Evolutionary conservation across 352 stramenopile genomes (phyloP).

Genomic region (Phytophthora pseudosyringae): DNA sequence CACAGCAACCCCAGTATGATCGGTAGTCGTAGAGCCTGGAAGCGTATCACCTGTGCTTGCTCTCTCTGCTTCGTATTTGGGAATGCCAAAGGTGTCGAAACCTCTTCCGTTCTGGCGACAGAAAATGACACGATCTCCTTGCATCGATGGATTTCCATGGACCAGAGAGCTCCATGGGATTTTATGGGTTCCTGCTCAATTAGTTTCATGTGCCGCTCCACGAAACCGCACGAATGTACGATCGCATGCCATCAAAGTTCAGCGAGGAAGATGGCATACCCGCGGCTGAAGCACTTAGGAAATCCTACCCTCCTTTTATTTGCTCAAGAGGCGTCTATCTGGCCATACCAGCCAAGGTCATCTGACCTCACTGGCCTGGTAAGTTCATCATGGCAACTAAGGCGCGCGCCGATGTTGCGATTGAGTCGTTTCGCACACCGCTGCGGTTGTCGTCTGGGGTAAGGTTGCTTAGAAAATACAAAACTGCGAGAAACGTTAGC

Average conservation of each 20-base stretch:
- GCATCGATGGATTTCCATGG: neutral
- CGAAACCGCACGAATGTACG: constrained; percentile 10
- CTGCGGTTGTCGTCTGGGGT: constrained; percentile 29
- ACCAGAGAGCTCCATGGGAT: constrained; percentile 5
- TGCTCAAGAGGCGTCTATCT: constrained; percentile 10
- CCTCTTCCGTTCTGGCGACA: neutral
- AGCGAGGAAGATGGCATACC: neutral
- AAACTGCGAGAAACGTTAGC: constrained; percentile 62
- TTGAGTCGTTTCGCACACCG: constrained; percentile 46
- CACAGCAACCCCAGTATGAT: neutral
- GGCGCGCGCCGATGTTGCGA: constrained; percentile 55
- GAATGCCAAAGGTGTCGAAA: constrained; percentile 17
- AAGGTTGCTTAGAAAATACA: constrained; percentile 52
- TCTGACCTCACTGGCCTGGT: constrained; percentile 12
- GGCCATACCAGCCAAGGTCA: neutral
- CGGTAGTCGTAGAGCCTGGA: neutral
- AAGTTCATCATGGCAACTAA: constrained; percentile 47
- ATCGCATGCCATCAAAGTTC: constrained; percentile 17
- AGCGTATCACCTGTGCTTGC: constrained; percentile 2
- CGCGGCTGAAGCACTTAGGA: neutral
- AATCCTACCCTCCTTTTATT: neutral
- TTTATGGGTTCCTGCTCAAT: neutral
- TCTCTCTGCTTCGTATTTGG: constrained; percentile 16
- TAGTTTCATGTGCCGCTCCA: neutral
- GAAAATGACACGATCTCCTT: constrained; percentile 16